Percentiles rank a stretch among this genome's conserved stretches.
These are phyloP conservation scores for Exobasidium rhododendri DNA, from an alignment of 1,284 basidiomycete species.

Conservation along the genomic window DNA sequence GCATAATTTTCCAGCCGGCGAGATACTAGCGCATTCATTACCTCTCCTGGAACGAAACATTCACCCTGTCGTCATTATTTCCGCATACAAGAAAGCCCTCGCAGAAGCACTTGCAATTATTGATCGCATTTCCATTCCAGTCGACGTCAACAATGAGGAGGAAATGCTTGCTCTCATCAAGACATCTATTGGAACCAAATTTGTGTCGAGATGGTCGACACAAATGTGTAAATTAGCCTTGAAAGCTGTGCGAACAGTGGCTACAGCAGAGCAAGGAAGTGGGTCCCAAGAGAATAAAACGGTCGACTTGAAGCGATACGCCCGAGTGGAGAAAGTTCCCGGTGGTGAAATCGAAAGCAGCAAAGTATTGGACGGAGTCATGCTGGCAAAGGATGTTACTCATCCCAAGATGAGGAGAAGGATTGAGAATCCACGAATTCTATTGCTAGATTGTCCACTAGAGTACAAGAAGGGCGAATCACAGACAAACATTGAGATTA, in stretches of 20 bases:
- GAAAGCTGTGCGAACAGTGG: conserved; percentile 82
- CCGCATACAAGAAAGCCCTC: conserved; percentile 92
- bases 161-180: conserved; percentile 97
- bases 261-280: conserved; percentile 57
- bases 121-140: conserved; percentile 79
- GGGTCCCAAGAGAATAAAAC: conserved; percentile 64
- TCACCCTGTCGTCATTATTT: conserved; percentile 97
- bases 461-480: conserved; percentile 99
- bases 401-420: conserved; percentile 93
- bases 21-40: conserved; percentile 93
- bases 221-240: conserved; percentile 95
- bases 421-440: conserved; percentile 83
- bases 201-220: conserved; percentile 91
- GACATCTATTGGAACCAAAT: conserved; percentile 98
- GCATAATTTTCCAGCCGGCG: conserved; percentile 80
- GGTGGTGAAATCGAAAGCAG: conserved; percentile 96
- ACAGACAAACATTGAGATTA: conserved; percentile 98
- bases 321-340: conserved; percentile 92
- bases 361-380: conserved; percentile 80
- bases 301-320: conserved; percentile 97
- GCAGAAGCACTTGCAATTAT: conserved; percentile 86
- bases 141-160: conserved; percentile 78
- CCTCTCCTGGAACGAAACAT: conserved; percentile 91
- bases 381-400: conserved; percentile 98
- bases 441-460: conserved; percentile 89